A percentile compares a stretch with the other conserved stretches of the same genome.
phyloP scores from a whole-genome alignment of 768 basidiomycete genomes.

The Amanita phalloides region DNA sequence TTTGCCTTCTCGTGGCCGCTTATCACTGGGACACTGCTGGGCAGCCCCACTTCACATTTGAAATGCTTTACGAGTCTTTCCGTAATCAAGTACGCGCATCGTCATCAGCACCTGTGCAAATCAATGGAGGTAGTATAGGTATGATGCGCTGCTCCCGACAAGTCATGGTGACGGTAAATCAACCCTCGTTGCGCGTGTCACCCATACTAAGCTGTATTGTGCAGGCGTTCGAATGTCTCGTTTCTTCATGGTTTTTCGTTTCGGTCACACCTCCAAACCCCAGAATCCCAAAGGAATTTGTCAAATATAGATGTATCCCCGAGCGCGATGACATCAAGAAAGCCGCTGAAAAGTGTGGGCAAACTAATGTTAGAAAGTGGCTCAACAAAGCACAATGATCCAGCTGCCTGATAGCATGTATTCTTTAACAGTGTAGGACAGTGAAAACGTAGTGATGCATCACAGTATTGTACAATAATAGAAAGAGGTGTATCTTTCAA shows the following conservation, averaged over 20 bases:
- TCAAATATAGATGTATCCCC: constrained; percentile 60
- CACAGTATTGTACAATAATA: background rate
- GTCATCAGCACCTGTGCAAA: constrained; percentile 60
- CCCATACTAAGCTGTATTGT: constrained; percentile 1
- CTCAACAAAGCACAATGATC: constrained; percentile 45
- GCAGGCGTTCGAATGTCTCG: constrained; percentile 72
- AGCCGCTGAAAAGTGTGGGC: constrained; percentile 53
- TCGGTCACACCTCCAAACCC: constrained; percentile 35
- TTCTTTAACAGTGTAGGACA: background rate
- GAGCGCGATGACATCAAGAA: constrained; percentile 57
- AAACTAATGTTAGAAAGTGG: constrained; percentile 73
- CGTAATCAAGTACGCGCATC: constrained; percentile 65
- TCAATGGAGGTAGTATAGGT: constrained; percentile 66
- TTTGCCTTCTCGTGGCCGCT: constrained; percentile 81
- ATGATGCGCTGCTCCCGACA: constrained; percentile 59
- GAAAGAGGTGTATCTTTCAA: background rate
- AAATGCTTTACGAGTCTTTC: constrained; percentile 79
- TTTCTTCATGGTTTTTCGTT: constrained; percentile 45
- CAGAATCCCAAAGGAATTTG: constrained; percentile 54
- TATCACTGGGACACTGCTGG: constrained; percentile 70
- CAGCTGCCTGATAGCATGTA: background rate
- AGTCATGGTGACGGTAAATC: constrained; percentile 56
- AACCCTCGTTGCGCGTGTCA: background rate
- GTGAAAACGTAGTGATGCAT: background rate
- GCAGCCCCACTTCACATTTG: constrained; percentile 77